These are phyloP conservation scores for Blastobotrys raffinosifermentans DNA, from an alignment of 1,139 yeast genomes.

Conservation along the genomic window DNA sequence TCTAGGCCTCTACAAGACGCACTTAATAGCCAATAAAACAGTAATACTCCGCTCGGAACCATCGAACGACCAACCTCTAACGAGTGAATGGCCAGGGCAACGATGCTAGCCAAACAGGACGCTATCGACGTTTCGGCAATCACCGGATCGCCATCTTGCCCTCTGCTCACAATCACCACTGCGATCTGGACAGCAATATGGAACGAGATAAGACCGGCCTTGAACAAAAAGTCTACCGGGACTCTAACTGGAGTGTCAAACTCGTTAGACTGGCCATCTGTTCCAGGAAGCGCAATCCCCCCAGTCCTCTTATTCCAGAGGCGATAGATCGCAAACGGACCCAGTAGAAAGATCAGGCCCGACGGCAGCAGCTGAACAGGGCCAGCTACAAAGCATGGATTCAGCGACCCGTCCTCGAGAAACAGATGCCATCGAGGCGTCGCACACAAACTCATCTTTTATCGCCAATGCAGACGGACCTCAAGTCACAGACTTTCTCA, in stretches of 20 bases:
- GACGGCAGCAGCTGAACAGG: slow-evolving; percentile 48
- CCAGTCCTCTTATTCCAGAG: no score
- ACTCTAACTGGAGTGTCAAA: neutral
- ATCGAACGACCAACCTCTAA: slow-evolving; percentile 60
- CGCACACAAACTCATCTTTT: no score
- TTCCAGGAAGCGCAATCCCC: no score
- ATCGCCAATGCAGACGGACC: no score
- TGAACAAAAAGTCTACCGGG: slow-evolving; percentile 2
- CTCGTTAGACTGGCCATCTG: no score
- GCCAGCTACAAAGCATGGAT: slow-evolving; percentile 77
- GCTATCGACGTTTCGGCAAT: slow-evolving; percentile 2
- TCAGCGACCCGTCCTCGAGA: slow-evolving; percentile 55
- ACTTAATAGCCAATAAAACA: slow-evolving; percentile 70
- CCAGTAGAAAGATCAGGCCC: slow-evolving; percentile 18
- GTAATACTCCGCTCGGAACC: slow-evolving; percentile 59
- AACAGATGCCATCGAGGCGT: slow-evolving; percentile 65
- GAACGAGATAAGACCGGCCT: slow-evolving; percentile 9
- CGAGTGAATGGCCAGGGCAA: slow-evolving; percentile 55
- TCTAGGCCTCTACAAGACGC: slow-evolving; percentile 21
- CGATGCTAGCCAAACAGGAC: slow-evolving; percentile 39
- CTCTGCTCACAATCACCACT: neutral
- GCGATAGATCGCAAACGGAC: no score
- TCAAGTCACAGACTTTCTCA: no score
- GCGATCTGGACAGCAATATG: neutral
- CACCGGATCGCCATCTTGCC: slow-evolving; percentile 2